Evolutionary conservation across 1,284 basidiomycete genomes (phyloP), one percentile per base, ranked within the genome.

Genomic region (Calocybe gambosa): DNA sequence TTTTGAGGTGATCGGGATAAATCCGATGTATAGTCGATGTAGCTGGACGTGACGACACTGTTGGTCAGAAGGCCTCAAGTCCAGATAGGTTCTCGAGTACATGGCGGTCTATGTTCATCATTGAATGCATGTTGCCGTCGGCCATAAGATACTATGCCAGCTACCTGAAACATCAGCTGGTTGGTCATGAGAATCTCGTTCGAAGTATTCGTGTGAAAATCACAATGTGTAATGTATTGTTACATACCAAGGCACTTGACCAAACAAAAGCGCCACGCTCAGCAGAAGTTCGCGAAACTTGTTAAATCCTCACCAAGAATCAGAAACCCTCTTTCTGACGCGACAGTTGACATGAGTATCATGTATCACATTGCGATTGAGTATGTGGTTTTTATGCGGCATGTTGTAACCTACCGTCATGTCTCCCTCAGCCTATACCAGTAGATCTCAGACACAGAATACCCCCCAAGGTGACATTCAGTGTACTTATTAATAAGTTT

Each of bases 21-120:
- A 26, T 43, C 42, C 39, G 39, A 41, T 19, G 39, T 37, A 37
- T 18, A 37, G 7, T 41, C 39, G 23, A 26, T 10, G 16, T 8
- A 25, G 10, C 21, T 4, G 26, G n/a, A n/a, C 13, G 13, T 8
- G 26, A n/a, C 38, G 38, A 39, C 15, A 9, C 15, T 18, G n/a
- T 13, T 13, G 13, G 21, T 39, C 38, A 26, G 21, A 31, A 31
- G 29, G 29, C 29, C 29, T 10, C 29, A n/a, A 31, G 29, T n/a
- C 29, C 7, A 31, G 29, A 31, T 31, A 13, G 29, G 13, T 31
- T 31, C 29, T 31, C 29, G 29, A 31, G 13, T n/a, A 12, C 29
- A n/a, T 10, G 29, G 13, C 13, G 29, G 29, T 26, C 5, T 9
- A 31, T 31, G 29, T n/a, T 4, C 29, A 31, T 31, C 29, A n/a